Conservation (phyloP, 2,329 filamentous ascomycete genomes). For the Apiospora aurea region DNA sequence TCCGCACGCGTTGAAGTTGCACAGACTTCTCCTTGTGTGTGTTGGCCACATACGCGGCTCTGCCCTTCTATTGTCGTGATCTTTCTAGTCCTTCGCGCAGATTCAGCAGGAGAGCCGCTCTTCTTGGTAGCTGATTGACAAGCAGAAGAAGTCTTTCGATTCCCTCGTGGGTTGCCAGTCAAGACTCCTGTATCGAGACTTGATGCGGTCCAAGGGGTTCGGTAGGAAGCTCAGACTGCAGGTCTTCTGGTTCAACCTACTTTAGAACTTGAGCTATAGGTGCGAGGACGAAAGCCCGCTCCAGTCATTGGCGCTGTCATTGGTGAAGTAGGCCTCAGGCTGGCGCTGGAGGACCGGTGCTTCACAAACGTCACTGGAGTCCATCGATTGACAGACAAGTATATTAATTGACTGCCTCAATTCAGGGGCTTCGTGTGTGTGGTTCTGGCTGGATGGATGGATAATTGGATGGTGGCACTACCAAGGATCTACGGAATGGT, state of each 20-base stretch:
- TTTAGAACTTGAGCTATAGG: neutral
- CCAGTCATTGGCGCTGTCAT: constrained; percentile 5
- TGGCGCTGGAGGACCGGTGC: neutral
- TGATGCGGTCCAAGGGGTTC: neutral
- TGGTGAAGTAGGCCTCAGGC: neutral
- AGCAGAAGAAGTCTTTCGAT: constrained; percentile 1
- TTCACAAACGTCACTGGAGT: neutral
- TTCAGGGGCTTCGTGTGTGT: neutral
- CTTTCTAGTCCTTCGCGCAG: neutral
- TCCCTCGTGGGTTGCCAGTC: neutral
- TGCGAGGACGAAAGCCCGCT: constrained; percentile 4
- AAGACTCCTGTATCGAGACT: neutral
- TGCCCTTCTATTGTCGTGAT: neutral
- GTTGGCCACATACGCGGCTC: neutral
- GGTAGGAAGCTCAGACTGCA: neutral
- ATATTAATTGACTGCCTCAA: no score
- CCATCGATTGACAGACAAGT: neutral
- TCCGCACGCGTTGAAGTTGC: neutral
- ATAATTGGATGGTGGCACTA: neutral
- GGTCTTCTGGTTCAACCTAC: neutral
- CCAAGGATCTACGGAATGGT: neutral
- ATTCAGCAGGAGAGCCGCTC: neutral
- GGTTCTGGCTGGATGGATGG: neutral
- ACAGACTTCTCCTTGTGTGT: neutral
- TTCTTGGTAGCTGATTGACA: neutral